A percentile compares a stretch with the other conserved stretches of the same genome.
Conservation (phyloP, 2,329 filamentous ascomycete species). For the Colletotrichum horii region DNA sequence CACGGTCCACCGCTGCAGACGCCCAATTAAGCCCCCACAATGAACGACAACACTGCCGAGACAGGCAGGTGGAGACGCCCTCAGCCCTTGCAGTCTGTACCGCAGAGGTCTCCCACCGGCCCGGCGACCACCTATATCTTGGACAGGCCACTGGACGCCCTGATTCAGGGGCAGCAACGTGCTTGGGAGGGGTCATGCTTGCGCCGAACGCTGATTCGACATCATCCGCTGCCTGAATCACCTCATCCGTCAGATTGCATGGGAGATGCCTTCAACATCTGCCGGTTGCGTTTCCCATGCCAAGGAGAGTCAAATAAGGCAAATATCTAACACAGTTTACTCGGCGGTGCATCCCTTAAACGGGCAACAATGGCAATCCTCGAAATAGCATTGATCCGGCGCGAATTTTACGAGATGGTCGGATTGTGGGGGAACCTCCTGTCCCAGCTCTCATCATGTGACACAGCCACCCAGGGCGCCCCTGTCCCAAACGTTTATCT, state of each 20-base stretch:
- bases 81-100: neutral
- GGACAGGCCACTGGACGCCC: neutral
- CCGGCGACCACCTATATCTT: neutral
- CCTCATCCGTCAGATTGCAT: neutral
- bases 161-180: neutral
- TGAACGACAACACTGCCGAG: neutral
- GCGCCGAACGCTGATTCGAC: neutral
- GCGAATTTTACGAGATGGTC: neutral
- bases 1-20: neutral
- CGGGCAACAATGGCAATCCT: neutral
- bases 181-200: neutral
- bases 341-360: neutral
- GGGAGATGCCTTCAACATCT: neutral
- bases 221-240: neutral
- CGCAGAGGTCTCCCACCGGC: neutral
- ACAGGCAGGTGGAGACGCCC: neutral
- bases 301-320: neutral
- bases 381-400: neutral
- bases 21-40: neutral
- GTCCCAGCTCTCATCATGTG: neutral
- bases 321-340: neutral
- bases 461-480: neutral
- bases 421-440: neutral
- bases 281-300: neutral
- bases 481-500: neutral